Evolutionary conservation across 352 stramenopile species (phyloP).

Genomic region (Phytophthora capsici): DNA sequence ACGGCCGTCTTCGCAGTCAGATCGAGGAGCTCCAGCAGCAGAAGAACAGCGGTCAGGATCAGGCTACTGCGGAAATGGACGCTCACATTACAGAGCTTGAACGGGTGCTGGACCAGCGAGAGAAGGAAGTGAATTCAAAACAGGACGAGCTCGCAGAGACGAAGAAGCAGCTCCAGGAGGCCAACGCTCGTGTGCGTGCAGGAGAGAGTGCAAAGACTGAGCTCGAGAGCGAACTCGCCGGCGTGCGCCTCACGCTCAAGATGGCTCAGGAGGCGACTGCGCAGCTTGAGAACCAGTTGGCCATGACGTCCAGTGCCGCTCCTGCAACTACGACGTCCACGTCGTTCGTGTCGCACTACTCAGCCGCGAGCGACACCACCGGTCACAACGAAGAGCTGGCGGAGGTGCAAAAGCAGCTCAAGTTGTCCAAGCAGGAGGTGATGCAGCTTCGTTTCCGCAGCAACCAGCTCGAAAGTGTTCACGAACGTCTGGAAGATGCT

Average conservation of each 20-base stretch:
- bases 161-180: slow-evolving; percentile 39
- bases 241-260: slow-evolving; percentile 35
- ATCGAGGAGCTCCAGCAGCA: slow-evolving; percentile 38
- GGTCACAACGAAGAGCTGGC: slow-evolving; percentile 50
- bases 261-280: slow-evolving; percentile 37
- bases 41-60: slow-evolving; percentile 7
- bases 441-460: slow-evolving; percentile 87
- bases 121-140: slow-evolving; percentile 30
- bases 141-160: slow-evolving; percentile 22
- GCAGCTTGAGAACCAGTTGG: slow-evolving; percentile 56
- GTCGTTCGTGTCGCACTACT: slow-evolving; percentile 38
- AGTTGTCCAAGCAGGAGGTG: slow-evolving; percentile 78
- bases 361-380: slow-evolving; percentile 21
- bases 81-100: slow-evolving; percentile 28
- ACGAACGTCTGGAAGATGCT: slow-evolving; percentile 72
- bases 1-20: slow-evolving; percentile 47
- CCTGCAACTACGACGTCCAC: slow-evolving; percentile 23
- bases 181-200: slow-evolving; percentile 18
- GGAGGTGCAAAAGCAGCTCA: slow-evolving; percentile 78
- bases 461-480: slow-evolving; percentile 75
- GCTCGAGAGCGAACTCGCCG: slow-evolving; percentile 33
- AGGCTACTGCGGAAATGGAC: slow-evolving; percentile 23
- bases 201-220: slow-evolving; percentile 10
- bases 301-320: slow-evolving; percentile 26
- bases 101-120: slow-evolving; percentile 24